Evolutionary conservation across 805 yeast genomes (phyloP).

Genomic region (Wickerhamiella allomyrinae): DNA sequence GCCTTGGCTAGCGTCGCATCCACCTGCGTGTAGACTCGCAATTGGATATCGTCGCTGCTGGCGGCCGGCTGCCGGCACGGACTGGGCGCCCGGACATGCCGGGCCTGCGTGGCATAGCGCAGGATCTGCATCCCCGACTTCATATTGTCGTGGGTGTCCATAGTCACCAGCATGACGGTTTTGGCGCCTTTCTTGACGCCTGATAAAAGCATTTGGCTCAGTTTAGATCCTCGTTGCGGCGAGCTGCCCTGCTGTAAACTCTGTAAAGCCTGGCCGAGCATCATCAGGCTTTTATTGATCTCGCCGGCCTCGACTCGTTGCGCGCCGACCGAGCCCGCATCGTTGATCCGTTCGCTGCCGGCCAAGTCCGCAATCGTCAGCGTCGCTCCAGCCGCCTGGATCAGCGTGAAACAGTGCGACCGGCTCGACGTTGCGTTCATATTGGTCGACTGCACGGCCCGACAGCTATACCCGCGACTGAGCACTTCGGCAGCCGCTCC

Average conservation of each 20-base stretch:
- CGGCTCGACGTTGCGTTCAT: conserved; percentile 34
- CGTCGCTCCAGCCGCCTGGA: conserved; percentile 26
- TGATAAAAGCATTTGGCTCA: conserved; percentile 35
- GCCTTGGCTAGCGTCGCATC: conserved; percentile 5
- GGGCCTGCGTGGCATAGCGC: conserved; percentile 21
- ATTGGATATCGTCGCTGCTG: not conserved
- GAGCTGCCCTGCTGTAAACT: conserved; percentile 24
- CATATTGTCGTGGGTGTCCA: conserved; percentile 30
- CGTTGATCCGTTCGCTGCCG: conserved; percentile 37
- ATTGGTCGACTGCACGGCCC: conserved; percentile 32
- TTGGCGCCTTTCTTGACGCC: conserved; percentile 25
- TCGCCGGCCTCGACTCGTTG: conserved; percentile 35
- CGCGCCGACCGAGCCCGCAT: conserved; percentile 33
- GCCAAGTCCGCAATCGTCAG: conserved; percentile 40
- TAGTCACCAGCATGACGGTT: conserved; percentile 26
- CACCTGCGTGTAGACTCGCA: conserved; percentile 4
- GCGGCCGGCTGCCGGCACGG: conserved; percentile 4
- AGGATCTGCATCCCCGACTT: conserved; percentile 23
- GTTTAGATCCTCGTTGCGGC: conserved; percentile 32
- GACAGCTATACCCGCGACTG: conserved; percentile 28
- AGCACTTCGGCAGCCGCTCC: conserved; percentile 29
- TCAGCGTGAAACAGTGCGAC: conserved; percentile 38
- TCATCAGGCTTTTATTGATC: conserved; percentile 36
- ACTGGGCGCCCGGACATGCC: conserved; percentile 15
- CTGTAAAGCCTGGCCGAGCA: conserved; percentile 36